These are phyloP conservation scores for Chaetomium cochliodes DNA, from an alignment of 495 filamentous ascomycete genomes.

Conservation along the genomic window DNA sequence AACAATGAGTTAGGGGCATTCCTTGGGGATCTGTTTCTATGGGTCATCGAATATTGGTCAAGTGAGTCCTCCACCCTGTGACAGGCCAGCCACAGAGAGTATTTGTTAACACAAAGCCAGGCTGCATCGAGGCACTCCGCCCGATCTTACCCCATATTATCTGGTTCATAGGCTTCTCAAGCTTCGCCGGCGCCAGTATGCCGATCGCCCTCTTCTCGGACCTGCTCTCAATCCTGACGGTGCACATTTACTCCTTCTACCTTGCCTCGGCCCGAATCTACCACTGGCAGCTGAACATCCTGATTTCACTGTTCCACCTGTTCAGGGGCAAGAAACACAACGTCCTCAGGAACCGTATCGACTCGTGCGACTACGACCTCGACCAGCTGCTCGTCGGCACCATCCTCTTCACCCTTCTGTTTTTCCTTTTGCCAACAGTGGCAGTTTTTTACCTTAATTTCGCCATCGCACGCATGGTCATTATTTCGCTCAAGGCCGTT, in stretches of 20 bases:
- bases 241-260: conserved; percentile 98
- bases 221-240: conserved; percentile 82
- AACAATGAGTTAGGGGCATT: conserved; percentile 94
- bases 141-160: conserved; percentile 82
- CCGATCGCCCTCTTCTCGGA: conserved; percentile 96
- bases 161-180: conserved; percentile 90
- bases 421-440: conserved; percentile 93
- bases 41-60: conserved; percentile 98
- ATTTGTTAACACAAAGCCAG: conserved; percentile 37
- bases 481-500: conserved; percentile 84
- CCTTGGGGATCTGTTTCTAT: conserved; percentile 89
- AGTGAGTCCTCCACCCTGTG: conserved; percentile 46
- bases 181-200: conserved; percentile 94
- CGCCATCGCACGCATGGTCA: conserved; percentile 87
- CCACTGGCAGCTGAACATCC: conserved; percentile 96
- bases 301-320: conserved; percentile 94
- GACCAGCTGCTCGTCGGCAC: conserved; percentile 96
- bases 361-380: conserved; percentile 98
- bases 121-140: conserved; percentile 70
- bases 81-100: neutral
- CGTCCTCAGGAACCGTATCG: conserved; percentile 92
- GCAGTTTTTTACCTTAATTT: conserved; percentile 97
- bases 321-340: conserved; percentile 98
- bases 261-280: conserved; percentile 94
- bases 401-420: conserved; percentile 92